Conservation (phyloP, 495 filamentous ascomycete species). For the Penicillium paxilli region DNA sequence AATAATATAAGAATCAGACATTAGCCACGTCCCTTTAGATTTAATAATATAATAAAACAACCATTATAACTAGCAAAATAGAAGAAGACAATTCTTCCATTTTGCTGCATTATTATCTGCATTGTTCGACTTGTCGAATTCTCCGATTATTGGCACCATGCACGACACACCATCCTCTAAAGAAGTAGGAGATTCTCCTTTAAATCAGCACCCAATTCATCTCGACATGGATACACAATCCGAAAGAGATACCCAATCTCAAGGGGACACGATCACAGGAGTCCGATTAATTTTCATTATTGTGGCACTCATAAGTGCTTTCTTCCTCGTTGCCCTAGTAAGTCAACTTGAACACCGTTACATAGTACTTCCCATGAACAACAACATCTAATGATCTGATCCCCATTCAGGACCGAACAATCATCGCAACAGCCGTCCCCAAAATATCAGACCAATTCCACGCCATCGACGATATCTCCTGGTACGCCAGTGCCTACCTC, state of each 20-base stretch:
- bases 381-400: not conserved
- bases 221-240: not conserved
- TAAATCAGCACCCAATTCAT: not conserved
- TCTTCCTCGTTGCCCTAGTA: constrained; percentile 36
- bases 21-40: no score
- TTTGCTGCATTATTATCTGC: no score
- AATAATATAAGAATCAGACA: not conserved
- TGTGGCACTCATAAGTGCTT: constrained; percentile 2
- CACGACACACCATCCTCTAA: not conserved
- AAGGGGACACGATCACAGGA: not conserved
- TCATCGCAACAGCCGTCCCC: constrained; percentile 72
- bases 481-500: constrained; percentile 56
- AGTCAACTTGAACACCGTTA: constrained; percentile 3
- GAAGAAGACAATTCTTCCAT: no score
- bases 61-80: no score
- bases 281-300: constrained; percentile 1
- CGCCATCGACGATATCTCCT: constrained; percentile 57
- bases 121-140: no score
- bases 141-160: not conserved
- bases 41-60: no score
- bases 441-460: constrained; percentile 68
- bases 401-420: constrained; percentile 51
- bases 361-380: not conserved
- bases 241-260: not conserved
- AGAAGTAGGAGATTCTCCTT: not conserved